Evolutionary conservation across 768 basidiomycete genomes (phyloP).

Genomic region (Tylopilus intermedius): DNA sequence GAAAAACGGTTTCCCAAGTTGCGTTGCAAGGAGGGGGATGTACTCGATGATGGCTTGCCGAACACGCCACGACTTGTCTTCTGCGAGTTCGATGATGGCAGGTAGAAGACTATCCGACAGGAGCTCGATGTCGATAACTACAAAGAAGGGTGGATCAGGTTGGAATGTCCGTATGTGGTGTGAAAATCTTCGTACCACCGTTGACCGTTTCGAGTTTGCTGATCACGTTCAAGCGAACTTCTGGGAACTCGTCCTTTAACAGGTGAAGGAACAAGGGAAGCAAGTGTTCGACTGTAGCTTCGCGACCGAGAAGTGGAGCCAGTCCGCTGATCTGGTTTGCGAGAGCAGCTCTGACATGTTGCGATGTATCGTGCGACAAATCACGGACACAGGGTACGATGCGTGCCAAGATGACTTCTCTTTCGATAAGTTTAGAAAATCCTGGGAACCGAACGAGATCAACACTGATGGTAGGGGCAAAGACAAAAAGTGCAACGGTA

Average conservation of each 20-base stretch:
- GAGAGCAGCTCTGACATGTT: conserved; percentile 95
- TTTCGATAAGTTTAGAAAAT: conserved; percentile 89
- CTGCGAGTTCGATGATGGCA: conserved; percentile 95
- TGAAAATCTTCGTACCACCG: conserved; percentile 50
- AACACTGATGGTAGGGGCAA: not conserved
- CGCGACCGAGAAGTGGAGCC: conserved; percentile 88
- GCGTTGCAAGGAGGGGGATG: conserved; percentile 97
- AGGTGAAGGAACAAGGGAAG: conserved; percentile 93
- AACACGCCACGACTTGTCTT: conserved; percentile 99
- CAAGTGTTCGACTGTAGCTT: conserved; percentile 93
- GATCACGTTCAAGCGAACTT: conserved; percentile 95
- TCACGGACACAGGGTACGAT: conserved; percentile 95
- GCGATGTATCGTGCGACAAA: conserved; percentile 87
- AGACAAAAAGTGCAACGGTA: conserved; percentile 30
- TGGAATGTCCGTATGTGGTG: not conserved
- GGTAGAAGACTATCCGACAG: conserved; percentile 93
- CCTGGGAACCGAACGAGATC: conserved; percentile 44
- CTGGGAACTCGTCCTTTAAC: conserved; percentile 97
- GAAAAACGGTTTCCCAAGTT: conserved; percentile 94
- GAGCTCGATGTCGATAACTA: conserved; percentile 97
- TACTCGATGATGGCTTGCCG: conserved; percentile 99
- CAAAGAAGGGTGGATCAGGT: conserved; percentile 8
- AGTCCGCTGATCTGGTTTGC: conserved; percentile 95
- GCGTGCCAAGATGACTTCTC: conserved; percentile 87
- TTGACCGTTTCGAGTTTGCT: conserved; percentile 97